phyloP scores from a whole-genome alignment of 1,284 basidiomycete genomes.

The Hortiboletus rubellus region DNA sequence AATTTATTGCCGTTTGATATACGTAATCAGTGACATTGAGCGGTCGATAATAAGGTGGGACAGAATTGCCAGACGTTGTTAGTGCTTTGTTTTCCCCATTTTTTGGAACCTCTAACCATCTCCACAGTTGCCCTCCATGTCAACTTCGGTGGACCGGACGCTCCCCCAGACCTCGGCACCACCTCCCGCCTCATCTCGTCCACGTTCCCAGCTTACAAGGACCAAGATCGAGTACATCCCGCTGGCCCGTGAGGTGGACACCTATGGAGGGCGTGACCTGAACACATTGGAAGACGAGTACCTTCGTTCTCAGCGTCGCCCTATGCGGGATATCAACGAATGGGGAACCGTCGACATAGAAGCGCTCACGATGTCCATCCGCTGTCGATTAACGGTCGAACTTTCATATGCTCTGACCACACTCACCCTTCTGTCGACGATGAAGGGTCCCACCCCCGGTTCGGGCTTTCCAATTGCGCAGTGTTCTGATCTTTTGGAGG shows the following conservation, averaged over 20 bases:
- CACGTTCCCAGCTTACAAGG: slow-evolving; percentile 54
- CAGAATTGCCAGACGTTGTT: slow-evolving; percentile 45
- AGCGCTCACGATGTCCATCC: slow-evolving; percentile 84
- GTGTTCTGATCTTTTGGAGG: slow-evolving; percentile 83
- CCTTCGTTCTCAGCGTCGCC: slow-evolving; percentile 50
- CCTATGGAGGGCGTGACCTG: slow-evolving; percentile 84
- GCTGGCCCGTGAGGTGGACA: slow-evolving; percentile 73
- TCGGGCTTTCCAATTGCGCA: slow-evolving; percentile 74
- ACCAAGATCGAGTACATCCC: slow-evolving; percentile 93
- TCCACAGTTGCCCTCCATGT: slow-evolving; percentile 23
- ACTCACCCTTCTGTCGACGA: slow-evolving; percentile 81
- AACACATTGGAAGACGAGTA: slow-evolving; percentile 68
- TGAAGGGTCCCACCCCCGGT: slow-evolving; percentile 60
- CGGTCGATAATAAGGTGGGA: slow-evolving; percentile 33
- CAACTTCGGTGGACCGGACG: slow-evolving; percentile 23
- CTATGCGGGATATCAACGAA: slow-evolving; percentile 70
- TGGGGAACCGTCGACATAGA: slow-evolving; percentile 90
- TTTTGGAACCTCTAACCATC: slow-evolving; percentile 16
- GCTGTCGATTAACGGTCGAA: slow-evolving; percentile 82
- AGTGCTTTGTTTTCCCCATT: slow-evolving; percentile 18
- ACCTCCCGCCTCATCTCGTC: slow-evolving; percentile 29
- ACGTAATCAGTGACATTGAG: slow-evolving; percentile 33
- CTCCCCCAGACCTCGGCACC: slow-evolving; percentile 15
- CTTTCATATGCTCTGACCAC: slow-evolving; percentile 90
- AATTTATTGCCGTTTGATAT: slow-evolving; percentile 14